Conservation (phyloP, 139 green algal species). For the Chlamydomonas eustigma region DNA sequence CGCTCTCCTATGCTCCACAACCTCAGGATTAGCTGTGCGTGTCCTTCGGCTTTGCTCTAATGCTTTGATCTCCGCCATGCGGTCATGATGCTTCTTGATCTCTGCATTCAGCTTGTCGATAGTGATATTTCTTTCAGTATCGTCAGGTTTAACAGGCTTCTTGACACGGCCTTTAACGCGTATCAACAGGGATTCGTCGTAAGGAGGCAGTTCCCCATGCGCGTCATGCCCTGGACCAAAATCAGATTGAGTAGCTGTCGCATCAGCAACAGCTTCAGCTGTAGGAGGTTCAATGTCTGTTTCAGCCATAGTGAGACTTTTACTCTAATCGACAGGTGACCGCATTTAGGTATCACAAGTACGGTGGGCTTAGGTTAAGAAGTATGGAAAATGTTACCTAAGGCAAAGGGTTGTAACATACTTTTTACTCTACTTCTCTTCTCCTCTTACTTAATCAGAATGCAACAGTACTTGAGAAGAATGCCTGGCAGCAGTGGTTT, state of each 20-base stretch:
- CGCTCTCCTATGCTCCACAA: not conserved
- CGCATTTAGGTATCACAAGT: not conserved
- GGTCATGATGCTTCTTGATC: constrained; percentile 18
- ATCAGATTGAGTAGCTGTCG: not conserved
- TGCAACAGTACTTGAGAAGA: no score
- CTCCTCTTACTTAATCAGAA: no score
- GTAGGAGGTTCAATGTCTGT: not conserved
- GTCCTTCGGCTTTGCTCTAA: constrained; percentile 20
- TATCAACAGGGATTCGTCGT: constrained; percentile 36
- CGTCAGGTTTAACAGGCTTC: constrained; percentile 40
- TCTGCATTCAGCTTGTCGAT: constrained; percentile 49
- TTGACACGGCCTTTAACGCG: constrained; percentile 38
- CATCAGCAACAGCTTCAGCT: not conserved
- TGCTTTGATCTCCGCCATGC: constrained; percentile 56
- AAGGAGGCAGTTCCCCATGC: constrained; percentile 11
- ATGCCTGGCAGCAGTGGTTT: no score
- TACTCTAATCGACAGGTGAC: not conserved
- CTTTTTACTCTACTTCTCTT: no score
- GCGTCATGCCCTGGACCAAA: constrained; percentile 13
- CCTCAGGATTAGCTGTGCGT: not conserved
- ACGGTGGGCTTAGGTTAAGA: not conserved
- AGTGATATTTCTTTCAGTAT: constrained; percentile 42
- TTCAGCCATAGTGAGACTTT: constrained; percentile 1
- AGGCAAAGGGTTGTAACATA: not conserved
- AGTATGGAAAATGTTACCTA: not conserved